Evolutionary conservation across 2,329 filamentous ascomycete genomes (phyloP).

Genomic region (Dactylella cylindrospora): DNA sequence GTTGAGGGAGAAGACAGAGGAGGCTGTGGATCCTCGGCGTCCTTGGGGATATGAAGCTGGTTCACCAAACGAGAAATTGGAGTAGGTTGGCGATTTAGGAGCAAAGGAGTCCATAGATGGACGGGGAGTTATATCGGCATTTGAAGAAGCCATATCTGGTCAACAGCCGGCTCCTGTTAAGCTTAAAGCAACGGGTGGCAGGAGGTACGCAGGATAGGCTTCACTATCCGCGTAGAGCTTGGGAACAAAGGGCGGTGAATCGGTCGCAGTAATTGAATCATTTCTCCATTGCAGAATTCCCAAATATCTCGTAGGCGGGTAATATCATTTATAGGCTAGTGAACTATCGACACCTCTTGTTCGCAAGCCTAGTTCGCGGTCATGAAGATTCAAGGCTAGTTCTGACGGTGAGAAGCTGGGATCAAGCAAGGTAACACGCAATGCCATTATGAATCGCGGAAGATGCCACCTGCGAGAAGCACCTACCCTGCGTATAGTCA

Average conservation of each 20-base stretch:
- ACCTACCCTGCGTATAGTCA: too few relatives aligned
- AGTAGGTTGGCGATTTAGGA: slow-evolving; percentile 32
- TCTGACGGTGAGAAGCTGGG: too few relatives aligned
- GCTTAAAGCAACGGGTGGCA: background rate
- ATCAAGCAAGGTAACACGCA: background rate
- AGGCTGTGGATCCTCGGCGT: slow-evolving; percentile 78
- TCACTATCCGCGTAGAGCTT: too few relatives aligned
- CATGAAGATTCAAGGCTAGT: too few relatives aligned
- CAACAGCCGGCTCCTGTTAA: slow-evolving; percentile 3
- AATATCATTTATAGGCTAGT: too few relatives aligned
- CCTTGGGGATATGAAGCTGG: slow-evolving; percentile 32
- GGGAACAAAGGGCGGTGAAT: background rate
- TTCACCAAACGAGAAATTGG: slow-evolving; percentile 29
- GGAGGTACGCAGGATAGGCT: too few relatives aligned
- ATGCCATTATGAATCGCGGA: background rate
- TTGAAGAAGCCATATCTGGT: slow-evolving; percentile 21
- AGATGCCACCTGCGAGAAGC: slow-evolving; percentile 7
- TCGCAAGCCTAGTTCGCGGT: too few relatives aligned
- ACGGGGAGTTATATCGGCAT: slow-evolving; percentile 29
- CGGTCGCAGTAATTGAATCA: slow-evolving; percentile 11
- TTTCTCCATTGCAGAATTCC: too few relatives aligned
- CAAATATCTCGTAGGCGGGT: too few relatives aligned
- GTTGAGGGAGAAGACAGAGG: slow-evolving; percentile 71
- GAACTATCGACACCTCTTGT: too few relatives aligned
- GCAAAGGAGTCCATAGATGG: slow-evolving; percentile 37